Conservation (phyloP, 768 basidiomycete species). For the Hericium rajendrae region DNA sequence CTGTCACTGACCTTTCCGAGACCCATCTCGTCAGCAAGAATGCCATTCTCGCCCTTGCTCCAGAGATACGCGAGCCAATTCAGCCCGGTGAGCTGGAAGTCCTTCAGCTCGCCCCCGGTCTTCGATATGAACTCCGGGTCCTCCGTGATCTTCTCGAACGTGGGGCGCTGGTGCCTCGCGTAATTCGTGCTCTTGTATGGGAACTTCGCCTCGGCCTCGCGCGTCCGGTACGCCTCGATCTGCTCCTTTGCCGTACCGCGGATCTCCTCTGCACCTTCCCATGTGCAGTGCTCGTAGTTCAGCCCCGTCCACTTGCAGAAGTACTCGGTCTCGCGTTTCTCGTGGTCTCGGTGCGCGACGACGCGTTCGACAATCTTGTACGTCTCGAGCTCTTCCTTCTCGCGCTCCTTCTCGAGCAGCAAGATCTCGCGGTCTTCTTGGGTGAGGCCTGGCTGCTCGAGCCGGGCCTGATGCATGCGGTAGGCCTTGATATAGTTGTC, state of each 20-base stretch:
- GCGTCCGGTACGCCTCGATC: constrained; percentile 68
- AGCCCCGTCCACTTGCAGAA: constrained; percentile 96
- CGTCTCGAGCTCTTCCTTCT: constrained; percentile 84
- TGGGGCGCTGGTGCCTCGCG: constrained; percentile 55
- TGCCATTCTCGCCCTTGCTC: constrained; percentile 92
- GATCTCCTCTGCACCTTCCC: constrained; percentile 82
- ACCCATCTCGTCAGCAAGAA: constrained; percentile 99
- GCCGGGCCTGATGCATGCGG: constrained; percentile 60
- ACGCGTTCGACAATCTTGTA: constrained; percentile 90
- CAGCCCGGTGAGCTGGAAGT: constrained; percentile 95
- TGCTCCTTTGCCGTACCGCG: constrained; percentile 66
- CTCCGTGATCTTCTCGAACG: constrained; percentile 73
- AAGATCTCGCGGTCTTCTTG: constrained; percentile 87
- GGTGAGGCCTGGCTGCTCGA: constrained; percentile 55
- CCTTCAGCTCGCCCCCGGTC: constrained; percentile 85
- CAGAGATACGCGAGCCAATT: constrained; percentile 99
- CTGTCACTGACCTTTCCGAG: constrained; percentile 70
- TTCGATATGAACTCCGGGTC: constrained; percentile 78
- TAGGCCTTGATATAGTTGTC: constrained; percentile 98
- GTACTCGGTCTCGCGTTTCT: constrained; percentile 59
- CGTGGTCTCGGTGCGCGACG: constrained; percentile 63
- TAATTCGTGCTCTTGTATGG: constrained; percentile 79
- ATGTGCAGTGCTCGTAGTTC: constrained; percentile 91
- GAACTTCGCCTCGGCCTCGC: constrained; percentile 72
- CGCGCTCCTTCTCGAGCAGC: constrained; percentile 70